Evolutionary conservation across 2,329 filamentous ascomycete species (phyloP).

Genomic region (Cladophialophora carrionii): DNA sequence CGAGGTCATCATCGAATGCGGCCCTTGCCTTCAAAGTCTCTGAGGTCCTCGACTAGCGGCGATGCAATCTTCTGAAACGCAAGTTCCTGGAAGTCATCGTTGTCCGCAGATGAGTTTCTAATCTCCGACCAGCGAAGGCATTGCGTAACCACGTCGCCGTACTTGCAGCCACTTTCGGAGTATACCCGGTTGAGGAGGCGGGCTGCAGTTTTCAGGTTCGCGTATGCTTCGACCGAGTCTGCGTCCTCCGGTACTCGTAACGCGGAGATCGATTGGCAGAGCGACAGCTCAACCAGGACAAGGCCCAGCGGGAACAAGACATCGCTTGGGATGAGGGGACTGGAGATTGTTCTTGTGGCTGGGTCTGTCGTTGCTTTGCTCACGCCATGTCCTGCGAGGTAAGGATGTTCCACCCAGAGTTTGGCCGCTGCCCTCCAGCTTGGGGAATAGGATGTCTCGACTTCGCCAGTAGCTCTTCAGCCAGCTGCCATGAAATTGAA

Average conservation of each 20-base stretch:
- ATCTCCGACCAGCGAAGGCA: constrained; percentile 31
- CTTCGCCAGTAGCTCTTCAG: constrained; percentile 20
- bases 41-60: constrained; percentile 28
- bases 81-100: constrained; percentile 31
- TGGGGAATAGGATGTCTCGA: constrained; percentile 23
- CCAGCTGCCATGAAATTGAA: constrained; percentile 23
- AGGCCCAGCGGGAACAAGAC: constrained; percentile 35
- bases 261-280: constrained; percentile 31
- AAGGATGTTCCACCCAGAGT: constrained; percentile 12
- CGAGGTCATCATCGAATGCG: constrained; percentile 13
- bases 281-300: constrained; percentile 34
- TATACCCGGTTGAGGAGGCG: constrained; percentile 27
- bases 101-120: constrained; percentile 16
- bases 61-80: constrained; percentile 32
- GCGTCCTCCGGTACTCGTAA: constrained; percentile 30
- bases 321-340: constrained; percentile 26
- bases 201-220: constrained; percentile 35
- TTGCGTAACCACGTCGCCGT: constrained; percentile 31
- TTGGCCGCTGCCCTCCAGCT: neutral
- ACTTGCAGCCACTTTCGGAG: constrained; percentile 33
- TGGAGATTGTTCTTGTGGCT: neutral
- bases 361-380: neutral
- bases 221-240: constrained; percentile 24
- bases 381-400: constrained; percentile 14
- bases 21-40: constrained; percentile 49